phyloP scores from a whole-genome alignment of 2,329 filamentous ascomycete genomes.

The Didymella lethalis region DNA sequence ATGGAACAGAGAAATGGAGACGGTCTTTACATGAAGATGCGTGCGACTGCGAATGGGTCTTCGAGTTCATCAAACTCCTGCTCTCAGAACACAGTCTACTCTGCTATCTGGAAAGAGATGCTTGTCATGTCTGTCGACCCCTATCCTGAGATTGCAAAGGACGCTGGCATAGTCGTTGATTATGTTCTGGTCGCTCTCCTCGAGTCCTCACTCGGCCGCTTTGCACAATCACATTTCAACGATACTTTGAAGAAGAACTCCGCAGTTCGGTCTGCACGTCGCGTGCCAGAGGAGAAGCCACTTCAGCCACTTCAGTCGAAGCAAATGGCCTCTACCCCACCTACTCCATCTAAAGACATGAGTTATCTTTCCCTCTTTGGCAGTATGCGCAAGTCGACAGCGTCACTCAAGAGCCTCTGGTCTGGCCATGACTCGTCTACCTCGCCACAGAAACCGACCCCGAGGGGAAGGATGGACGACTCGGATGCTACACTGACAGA shows the following conservation, averaged over 20 bases:
- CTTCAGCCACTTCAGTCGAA: conserved; percentile 50
- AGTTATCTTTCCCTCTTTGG: conserved; percentile 65
- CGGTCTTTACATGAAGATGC: conserved; percentile 42
- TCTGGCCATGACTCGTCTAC: conserved; percentile 46
- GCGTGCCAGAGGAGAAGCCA: conserved; percentile 39
- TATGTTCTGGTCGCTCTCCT: conserved; percentile 81
- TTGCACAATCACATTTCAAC: conserved; percentile 75
- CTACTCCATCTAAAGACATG: conserved; percentile 62
- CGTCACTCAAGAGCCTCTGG: conserved; percentile 69
- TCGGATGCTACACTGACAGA: conserved; percentile 76
- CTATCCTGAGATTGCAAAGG: conserved; percentile 88
- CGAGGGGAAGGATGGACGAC: conserved; percentile 62
- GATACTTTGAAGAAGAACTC: conserved; percentile 64
- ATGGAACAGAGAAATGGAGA: conserved; percentile 40
- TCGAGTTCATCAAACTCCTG: conserved; percentile 31
- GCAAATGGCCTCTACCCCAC: conserved; percentile 56
- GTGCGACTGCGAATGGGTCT: conserved; percentile 23
- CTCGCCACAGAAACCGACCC: conserved; percentile 39
- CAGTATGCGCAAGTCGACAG: conserved; percentile 68
- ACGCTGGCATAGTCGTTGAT: conserved; percentile 86
- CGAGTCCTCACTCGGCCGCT: conserved; percentile 75
- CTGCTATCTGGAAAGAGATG: conserved; percentile 92
- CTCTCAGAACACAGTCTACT: conserved; percentile 89
- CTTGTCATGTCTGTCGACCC: conserved; percentile 92
- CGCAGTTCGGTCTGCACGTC: conserved; percentile 57